Conservation (phyloP, 83 land plant genomes). For the Larix sibirica region DNA sequence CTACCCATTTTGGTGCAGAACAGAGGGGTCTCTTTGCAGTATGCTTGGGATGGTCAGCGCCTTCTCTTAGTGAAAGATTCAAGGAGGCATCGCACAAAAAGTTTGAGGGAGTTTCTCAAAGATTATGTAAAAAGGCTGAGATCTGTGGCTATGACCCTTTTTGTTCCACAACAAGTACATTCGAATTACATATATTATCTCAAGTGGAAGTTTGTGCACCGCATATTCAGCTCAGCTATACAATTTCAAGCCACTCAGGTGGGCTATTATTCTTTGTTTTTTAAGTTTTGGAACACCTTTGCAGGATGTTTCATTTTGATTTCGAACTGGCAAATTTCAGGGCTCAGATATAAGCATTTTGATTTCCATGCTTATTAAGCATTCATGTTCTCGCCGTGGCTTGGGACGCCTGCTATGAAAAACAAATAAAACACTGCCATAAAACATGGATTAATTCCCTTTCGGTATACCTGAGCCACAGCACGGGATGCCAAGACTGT, state of each 20-base stretch:
- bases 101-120: neutral
- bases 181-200: constrained; percentile 53
- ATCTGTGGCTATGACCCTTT: constrained; percentile 26
- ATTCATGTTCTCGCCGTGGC: no score
- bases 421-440: no score
- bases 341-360: no score
- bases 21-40: constrained; percentile 6
- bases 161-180: constrained; percentile 57
- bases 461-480: no score
- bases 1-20: constrained; percentile 6
- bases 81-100: neutral
- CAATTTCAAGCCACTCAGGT: constrained; percentile 90
- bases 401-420: no score
- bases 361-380: no score
- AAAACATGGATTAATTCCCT: no score
- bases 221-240: constrained; percentile 70
- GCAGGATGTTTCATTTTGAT: no score
- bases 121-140: constrained; percentile 4
- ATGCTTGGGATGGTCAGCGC: constrained; percentile 8
- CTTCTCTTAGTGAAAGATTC: neutral
- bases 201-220: constrained; percentile 65
- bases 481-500: no score
- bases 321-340: no score
- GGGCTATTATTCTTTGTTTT: neutral
- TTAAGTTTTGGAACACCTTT: neutral